Conservation (phyloP, 2,329 filamentous ascomycete species). For the Cladosporium sp. region DNA sequence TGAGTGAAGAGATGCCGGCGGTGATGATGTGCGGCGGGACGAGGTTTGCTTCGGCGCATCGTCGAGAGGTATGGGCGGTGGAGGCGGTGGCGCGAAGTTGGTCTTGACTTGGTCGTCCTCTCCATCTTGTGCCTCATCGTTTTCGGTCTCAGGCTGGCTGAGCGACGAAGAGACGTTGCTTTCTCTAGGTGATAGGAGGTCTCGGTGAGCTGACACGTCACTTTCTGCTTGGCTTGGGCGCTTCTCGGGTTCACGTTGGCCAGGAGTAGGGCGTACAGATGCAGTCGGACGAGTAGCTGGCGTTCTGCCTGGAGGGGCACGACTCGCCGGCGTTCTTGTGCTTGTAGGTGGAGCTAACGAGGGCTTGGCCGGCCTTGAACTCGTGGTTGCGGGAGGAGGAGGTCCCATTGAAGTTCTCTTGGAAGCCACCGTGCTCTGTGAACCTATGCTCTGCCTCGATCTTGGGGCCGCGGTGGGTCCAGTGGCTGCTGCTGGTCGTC, state of each 20-base stretch:
- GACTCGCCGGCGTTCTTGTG: slow-evolving; percentile 20
- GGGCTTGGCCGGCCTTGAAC: slow-evolving; percentile 20
- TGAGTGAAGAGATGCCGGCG: slow-evolving; percentile 33
- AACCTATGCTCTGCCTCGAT: slow-evolving; percentile 56
- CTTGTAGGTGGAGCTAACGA: slow-evolving; percentile 23
- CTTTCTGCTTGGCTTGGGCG: slow-evolving; percentile 27
- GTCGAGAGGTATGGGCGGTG: slow-evolving; percentile 29
- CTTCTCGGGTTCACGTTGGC: slow-evolving; percentile 24
- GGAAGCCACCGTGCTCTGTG: slow-evolving; percentile 36
- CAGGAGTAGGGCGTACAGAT: slow-evolving; percentile 20
- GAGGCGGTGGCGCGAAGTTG: slow-evolving; percentile 36
- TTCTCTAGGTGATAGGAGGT: slow-evolving; percentile 24
- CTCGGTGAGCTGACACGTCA: slow-evolving; percentile 10
- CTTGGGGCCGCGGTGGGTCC: slow-evolving; percentile 45
- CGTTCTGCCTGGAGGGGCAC: slow-evolving; percentile 20
- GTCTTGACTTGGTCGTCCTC: slow-evolving; percentile 26
- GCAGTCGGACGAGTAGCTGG: slow-evolving; percentile 16
- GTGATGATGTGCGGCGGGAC: slow-evolving; percentile 37
- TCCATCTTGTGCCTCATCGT: slow-evolving; percentile 23
- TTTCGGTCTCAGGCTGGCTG: slow-evolving; percentile 26
- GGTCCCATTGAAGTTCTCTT: slow-evolving; percentile 35
- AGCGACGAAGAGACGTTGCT: slow-evolving; percentile 25
- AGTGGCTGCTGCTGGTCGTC: slow-evolving; percentile 34
- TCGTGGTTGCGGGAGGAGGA: slow-evolving; percentile 36
- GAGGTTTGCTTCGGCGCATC: slow-evolving; percentile 26